These are phyloP conservation scores for Magnaporthiopsis rhizophila DNA, from an alignment of 2,329 filamentous ascomycete genomes.

Conservation along the genomic window DNA sequence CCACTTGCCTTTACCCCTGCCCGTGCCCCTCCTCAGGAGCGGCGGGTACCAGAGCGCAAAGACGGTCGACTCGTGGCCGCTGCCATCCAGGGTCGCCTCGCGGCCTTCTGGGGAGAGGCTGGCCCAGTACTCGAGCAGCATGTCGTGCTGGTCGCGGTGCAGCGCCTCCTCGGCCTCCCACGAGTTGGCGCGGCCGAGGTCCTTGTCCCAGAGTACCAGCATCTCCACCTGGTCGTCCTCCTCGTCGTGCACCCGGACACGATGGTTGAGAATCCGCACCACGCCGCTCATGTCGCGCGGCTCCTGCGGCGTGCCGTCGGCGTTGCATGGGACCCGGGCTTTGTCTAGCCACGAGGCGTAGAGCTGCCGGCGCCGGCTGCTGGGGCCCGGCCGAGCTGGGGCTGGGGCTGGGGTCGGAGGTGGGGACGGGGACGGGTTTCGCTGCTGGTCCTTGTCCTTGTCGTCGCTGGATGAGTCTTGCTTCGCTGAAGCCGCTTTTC, in stretches of 20 bases:
- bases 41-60: not conserved
- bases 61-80: constrained; percentile 1
- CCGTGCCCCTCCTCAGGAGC: not conserved
- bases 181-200: not conserved
- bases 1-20: not conserved
- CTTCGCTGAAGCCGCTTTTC: not conserved
- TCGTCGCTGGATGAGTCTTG: not conserved
- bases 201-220: not conserved
- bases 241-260: not conserved
- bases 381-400: no score
- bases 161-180: constrained; percentile 1
- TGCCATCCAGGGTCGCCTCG: not conserved
- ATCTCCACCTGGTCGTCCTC: not conserved
- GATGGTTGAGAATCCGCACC: not conserved
- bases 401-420: no score
- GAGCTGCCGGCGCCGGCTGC: not conserved
- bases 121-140: constrained; percentile 1
- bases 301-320: not conserved
- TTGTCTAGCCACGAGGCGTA: not conserved
- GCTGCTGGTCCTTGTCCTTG: not conserved
- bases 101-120: not conserved
- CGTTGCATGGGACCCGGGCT: not conserved
- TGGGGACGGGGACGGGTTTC: not conserved
- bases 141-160: not conserved
- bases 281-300: not conserved